These are phyloP conservation scores for Pseudotsuga menziesii DNA, from an alignment of 75 land plant species.

Conservation along the genomic window DNA sequence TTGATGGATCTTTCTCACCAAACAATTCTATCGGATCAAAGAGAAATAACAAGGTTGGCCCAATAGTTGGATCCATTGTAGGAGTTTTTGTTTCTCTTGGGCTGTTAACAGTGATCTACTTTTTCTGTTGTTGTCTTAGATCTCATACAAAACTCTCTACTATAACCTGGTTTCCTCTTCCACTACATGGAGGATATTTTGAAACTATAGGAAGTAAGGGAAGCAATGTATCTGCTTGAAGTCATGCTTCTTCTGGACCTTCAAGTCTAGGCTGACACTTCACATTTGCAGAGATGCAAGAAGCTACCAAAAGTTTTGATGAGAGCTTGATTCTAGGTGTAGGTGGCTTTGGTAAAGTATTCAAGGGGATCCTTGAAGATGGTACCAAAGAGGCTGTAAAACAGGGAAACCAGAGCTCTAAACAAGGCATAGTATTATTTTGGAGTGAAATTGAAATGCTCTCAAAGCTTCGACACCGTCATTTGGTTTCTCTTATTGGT, in stretches of 20 bases:
- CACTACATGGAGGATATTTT: constrained; percentile 55
- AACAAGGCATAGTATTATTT: constrained; percentile 76
- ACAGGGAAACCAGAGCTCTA: constrained; percentile 52
- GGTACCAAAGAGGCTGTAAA: constrained; percentile 81
- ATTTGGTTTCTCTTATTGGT: constrained; percentile 81
- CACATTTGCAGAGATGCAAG: constrained; percentile 52
- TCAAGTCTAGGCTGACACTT: constrained; percentile 50
- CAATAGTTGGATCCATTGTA: constrained; percentile 36
- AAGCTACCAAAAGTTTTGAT: constrained; percentile 75
- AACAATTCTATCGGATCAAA: constrained; percentile 1
- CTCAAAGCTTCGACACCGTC: constrained; percentile 81
- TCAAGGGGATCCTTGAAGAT: constrained; percentile 53
- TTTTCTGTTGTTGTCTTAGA: constrained; percentile 24
- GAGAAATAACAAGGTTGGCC: constrained; percentile 20
- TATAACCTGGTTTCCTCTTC: constrained; percentile 55
- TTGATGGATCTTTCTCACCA: constrained; percentile 18
- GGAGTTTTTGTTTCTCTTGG: constrained; percentile 31
- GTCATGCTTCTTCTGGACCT: constrained; percentile 49
- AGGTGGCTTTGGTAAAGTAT: constrained; percentile 94
- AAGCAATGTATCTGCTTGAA: constrained; percentile 42
- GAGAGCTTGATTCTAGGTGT: constrained; percentile 62
- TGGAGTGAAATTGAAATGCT: constrained; percentile 74
- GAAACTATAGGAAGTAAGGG: constrained; percentile 27
- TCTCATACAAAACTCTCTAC: constrained; percentile 23
- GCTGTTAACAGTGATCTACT: constrained; percentile 18